Evolutionary conservation across 495 filamentous ascomycete species (phyloP).

Genomic region (Aspergillus homomorphus): DNA sequence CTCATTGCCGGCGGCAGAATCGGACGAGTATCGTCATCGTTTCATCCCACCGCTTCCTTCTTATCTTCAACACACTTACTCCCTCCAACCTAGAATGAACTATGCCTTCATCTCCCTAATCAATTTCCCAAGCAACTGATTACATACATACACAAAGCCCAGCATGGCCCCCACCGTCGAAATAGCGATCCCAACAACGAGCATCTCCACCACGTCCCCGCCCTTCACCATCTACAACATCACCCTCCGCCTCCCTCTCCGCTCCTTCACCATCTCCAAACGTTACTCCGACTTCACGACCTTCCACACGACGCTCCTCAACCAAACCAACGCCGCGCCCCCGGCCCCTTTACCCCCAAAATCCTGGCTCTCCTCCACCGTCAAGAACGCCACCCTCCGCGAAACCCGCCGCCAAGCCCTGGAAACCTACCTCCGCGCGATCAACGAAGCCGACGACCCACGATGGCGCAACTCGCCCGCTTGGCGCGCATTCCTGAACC

Average conservation of each 20-base stretch:
- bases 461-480: constrained; percentile 82
- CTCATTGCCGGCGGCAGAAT: background rate
- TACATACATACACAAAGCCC: background rate
- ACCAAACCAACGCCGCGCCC: constrained; percentile 58
- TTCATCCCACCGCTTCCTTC: background rate
- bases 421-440: constrained; percentile 76
- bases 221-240: constrained; percentile 93
- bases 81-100: background rate
- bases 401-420: constrained; percentile 73
- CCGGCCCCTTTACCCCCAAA: constrained; percentile 73
- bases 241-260: constrained; percentile 79
- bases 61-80: background rate
- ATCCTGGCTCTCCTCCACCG: constrained; percentile 80
- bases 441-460: constrained; percentile 70
- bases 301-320: constrained; percentile 67
- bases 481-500: constrained; percentile 84
- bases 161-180: constrained; percentile 73
- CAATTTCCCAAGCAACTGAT: background rate
- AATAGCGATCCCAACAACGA: constrained; percentile 77
- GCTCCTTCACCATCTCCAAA: constrained; percentile 82
- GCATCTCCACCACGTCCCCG: constrained; percentile 58
- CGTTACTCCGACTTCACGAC: constrained; percentile 89
- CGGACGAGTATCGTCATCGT: background rate
- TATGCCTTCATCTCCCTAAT: background rate
- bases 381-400: constrained; percentile 70